Conservation (phyloP, 495 filamentous ascomycete genomes). For the Aspergillus hancockii region DNA sequence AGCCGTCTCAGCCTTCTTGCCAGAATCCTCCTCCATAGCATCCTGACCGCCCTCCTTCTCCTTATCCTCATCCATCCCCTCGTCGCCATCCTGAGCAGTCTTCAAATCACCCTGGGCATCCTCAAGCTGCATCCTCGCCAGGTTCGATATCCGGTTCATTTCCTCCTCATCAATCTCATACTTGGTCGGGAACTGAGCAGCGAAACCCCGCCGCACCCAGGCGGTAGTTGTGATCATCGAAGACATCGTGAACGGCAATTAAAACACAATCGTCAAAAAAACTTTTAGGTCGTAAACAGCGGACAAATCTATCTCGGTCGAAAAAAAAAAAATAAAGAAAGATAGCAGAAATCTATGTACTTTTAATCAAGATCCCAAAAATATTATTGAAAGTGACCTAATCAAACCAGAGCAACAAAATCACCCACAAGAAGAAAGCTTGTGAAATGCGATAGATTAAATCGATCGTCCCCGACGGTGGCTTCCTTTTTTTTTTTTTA, state of each 20-base stretch:
- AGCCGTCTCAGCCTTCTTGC: conserved; percentile 22
- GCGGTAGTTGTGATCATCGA: conserved; percentile 88
- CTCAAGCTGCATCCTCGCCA: conserved; percentile 88
- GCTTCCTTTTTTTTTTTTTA: conserved; percentile 40
- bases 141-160: conserved; percentile 82
- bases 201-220: conserved; percentile 94
- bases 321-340: background rate
- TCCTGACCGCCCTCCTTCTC: conserved; percentile 22
- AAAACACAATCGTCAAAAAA: background rate
- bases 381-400: background rate
- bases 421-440: conserved; percentile 1
- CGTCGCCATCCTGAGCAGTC: conserved; percentile 54
- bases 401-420: conserved; percentile 8
- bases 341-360: background rate
- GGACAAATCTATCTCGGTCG: background rate
- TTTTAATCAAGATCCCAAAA: background rate
- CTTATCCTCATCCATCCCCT: conserved; percentile 9
- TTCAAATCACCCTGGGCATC: conserved; percentile 86
- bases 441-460: background rate
- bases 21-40: conserved; percentile 23
- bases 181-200: conserved; percentile 86
- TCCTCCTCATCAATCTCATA: conserved; percentile 93
- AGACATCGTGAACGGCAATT: conserved; percentile 52
- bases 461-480: conserved; percentile 7
- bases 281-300: conserved; percentile 1